Evolutionary conservation across 768 basidiomycete species (phyloP).

Genomic region (Russula sp.): DNA sequence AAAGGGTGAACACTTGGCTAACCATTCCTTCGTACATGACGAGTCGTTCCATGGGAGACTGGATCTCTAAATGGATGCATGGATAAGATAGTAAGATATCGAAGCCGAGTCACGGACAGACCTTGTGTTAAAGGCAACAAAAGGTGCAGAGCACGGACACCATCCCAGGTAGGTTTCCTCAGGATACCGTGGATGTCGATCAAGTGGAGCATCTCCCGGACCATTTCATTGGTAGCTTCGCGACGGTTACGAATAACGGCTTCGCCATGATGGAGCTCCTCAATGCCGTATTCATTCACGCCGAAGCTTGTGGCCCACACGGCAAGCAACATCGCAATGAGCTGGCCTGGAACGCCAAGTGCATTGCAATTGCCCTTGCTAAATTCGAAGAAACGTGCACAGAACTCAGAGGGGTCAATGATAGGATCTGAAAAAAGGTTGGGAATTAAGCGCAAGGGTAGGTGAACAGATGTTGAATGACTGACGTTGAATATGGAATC

Average conservation of each 20-base stretch:
- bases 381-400: constrained; percentile 63
- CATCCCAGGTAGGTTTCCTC: constrained; percentile 81
- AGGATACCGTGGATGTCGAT: constrained; percentile 77
- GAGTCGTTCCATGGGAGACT: constrained; percentile 41
- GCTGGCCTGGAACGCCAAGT: constrained; percentile 65
- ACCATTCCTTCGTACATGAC: constrained; percentile 77
- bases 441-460: not conserved
- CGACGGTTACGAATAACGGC: constrained; percentile 40
- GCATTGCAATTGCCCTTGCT: constrained; percentile 48
- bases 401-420: constrained; percentile 75
- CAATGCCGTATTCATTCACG: constrained; percentile 68
- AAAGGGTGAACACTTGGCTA: constrained; percentile 75
- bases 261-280: constrained; percentile 35
- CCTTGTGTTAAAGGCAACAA: constrained; percentile 82
- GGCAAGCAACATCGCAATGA: constrained; percentile 74
- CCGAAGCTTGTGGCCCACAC: constrained; percentile 91
- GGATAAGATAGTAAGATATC: constrained; percentile 5
- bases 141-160: constrained; percentile 72
- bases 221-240: constrained; percentile 58
- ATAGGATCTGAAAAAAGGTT: constrained; percentile 59
- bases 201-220: constrained; percentile 69
- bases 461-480: constrained; percentile 6
- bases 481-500: constrained; percentile 79
- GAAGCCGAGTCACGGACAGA: constrained; percentile 35
- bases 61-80: constrained; percentile 34